Percentiles rank a stretch among this genome's conserved stretches.
Evolutionary conservation across 2,329 filamentous ascomycete species (phyloP).

Genomic region (Curvularia lunata): DNA sequence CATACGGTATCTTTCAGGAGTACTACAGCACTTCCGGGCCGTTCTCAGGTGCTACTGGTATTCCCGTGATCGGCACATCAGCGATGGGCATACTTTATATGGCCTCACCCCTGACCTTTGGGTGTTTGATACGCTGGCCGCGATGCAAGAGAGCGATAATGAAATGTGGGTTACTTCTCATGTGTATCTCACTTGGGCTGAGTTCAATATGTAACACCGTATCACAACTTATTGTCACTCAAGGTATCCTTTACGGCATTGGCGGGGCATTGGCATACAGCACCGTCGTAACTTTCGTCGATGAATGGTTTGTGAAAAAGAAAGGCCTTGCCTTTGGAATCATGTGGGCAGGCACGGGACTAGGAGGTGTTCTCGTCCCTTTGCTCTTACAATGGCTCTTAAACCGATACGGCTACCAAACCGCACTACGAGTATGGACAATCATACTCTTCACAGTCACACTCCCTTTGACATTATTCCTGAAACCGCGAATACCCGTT

Average conservation of each 20-base stretch:
- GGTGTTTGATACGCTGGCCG: conserved; percentile 44
- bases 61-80: conserved; percentile 70
- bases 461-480: conserved; percentile 41
- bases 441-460: conserved; percentile 40
- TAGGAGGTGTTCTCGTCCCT: conserved; percentile 54
- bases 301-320: conserved; percentile 66
- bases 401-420: conserved; percentile 49
- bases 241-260: conserved; percentile 67
- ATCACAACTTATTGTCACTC: conserved; percentile 63
- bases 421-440: conserved; percentile 51
- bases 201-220: conserved; percentile 61
- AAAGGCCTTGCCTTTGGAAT: conserved; percentile 69
- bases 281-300: conserved; percentile 64
- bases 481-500: conserved; percentile 44
- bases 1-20: conserved; percentile 74
- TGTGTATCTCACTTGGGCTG: conserved; percentile 43
- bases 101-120: conserved; percentile 50
- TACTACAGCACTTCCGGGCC: conserved; percentile 68
- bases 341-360: conserved; percentile 60
- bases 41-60: conserved; percentile 60
- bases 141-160: conserved; percentile 38
- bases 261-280: conserved; percentile 63
- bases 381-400: conserved; percentile 52
- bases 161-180: conserved; percentile 45
- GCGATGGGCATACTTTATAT: conserved; percentile 61